phyloP scores from a whole-genome alignment of 768 basidiomycete species.

The Tricholoma flavovirens region DNA sequence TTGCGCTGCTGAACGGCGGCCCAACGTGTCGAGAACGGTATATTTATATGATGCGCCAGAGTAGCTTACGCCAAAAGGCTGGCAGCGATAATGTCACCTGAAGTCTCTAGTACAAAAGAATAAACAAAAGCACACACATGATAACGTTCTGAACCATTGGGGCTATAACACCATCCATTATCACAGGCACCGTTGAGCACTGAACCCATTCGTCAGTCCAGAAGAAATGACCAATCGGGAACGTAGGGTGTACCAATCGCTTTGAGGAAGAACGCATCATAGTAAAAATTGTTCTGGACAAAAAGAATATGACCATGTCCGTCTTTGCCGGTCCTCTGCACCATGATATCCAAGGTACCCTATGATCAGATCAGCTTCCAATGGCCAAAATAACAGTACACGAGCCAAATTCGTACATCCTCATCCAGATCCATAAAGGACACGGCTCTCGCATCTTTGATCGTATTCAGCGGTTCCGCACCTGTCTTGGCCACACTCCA shows the following conservation, averaged over 20 bases:
- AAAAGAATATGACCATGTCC: slow-evolving; percentile 63
- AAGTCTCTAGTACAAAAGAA: slow-evolving; percentile 3
- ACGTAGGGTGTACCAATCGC: slow-evolving; percentile 65
- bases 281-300: slow-evolving; percentile 96
- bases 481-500: slow-evolving; percentile 55
- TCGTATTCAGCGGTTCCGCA: slow-evolving; percentile 50
- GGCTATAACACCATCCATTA: slow-evolving; percentile 67
- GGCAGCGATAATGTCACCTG: neutral
- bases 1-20: slow-evolving; percentile 85
- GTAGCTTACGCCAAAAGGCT: slow-evolving; percentile 94
- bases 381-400: neutral
- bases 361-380: slow-evolving; percentile 24
- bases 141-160: slow-evolving; percentile 59
- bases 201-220: slow-evolving; percentile 22
- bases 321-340: slow-evolving; percentile 74
- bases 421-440: slow-evolving; percentile 92
- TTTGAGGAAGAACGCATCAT: slow-evolving; percentile 98
- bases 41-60: slow-evolving; percentile 97
- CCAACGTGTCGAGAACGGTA: slow-evolving; percentile 89
- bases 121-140: slow-evolving; percentile 49
- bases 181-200: slow-evolving; percentile 92
- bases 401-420: slow-evolving; percentile 55
- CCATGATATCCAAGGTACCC: slow-evolving; percentile 88
- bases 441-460: slow-evolving; percentile 75
- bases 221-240: neutral